These are phyloP conservation scores for Rhizomucor pusillus DNA, from an alignment of 371 early-diverging fungal genomes.

Conservation along the genomic window DNA sequence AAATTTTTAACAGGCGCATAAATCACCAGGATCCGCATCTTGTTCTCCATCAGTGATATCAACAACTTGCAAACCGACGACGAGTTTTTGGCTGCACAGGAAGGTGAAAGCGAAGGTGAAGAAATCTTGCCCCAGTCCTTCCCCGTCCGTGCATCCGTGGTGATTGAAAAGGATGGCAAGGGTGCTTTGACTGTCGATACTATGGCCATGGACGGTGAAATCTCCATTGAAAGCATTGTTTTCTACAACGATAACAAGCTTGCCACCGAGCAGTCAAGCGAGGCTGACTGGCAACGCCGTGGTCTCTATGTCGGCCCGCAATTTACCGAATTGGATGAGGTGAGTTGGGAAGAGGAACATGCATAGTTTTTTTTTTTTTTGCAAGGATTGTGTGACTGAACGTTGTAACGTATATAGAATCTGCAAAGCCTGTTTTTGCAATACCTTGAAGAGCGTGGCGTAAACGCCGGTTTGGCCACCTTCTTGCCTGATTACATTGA, in stretches of 20 bases:
- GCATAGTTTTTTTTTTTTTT: no score
- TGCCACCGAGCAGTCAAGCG: conserved; percentile 70
- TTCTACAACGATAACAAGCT: conserved; percentile 68
- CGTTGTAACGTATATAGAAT: conserved; percentile 29
- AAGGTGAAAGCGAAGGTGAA: conserved; percentile 59
- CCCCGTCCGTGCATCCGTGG: conserved; percentile 79
- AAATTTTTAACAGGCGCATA: neutral
- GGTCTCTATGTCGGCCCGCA: conserved; percentile 90
- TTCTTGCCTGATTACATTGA: conserved; percentile 89
- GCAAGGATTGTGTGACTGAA: no score
- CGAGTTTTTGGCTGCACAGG: conserved; percentile 49
- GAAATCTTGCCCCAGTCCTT: conserved; percentile 52
- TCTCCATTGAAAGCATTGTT: conserved; percentile 81
- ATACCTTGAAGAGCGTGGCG: conserved; percentile 86
- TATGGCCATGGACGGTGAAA: conserved; percentile 79
- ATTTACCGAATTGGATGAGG: conserved; percentile 88
- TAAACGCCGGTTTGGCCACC: conserved; percentile 76
- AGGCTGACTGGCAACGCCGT: conserved; percentile 91
- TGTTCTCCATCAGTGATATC: conserved; percentile 87
- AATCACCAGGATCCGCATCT: conserved; percentile 68
- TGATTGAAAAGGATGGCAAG: conserved; percentile 73
- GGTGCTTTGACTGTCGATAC: conserved; percentile 82
- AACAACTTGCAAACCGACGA: conserved; percentile 59
- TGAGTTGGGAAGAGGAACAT: no score
- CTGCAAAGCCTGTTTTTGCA: conserved; percentile 79